Evolutionary conservation across 192 early-diverging fungal species (phyloP), one percentile per base, ranked within the genome.

Genomic region (Pilaira anomala): DNA sequence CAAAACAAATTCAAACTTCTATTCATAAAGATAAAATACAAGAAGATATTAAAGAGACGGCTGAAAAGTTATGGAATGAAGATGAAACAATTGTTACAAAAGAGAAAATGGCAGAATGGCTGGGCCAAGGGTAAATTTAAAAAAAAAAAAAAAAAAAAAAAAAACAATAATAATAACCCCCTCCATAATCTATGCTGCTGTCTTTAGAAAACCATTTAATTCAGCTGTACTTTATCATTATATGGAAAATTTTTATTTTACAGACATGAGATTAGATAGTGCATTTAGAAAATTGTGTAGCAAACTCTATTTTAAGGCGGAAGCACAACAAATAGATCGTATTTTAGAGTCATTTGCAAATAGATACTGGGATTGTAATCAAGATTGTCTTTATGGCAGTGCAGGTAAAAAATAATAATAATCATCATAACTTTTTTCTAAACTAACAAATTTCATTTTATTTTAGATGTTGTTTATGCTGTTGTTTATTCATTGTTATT

Each of bases 241-340:
- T 71, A 89, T 98, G 78, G 68, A 79, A 11, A 75, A 81, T 71
- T 95, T 88, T 77, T 85, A 91, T 65, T 95, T 93, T 66, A 41
- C 60, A 3, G 80, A 78, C 40, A 73, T 84, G 64, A 77, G 83
- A 25, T 76, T 97, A n/a, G 93, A 96, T 63, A 73, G 80, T 63
- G 89, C 89, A 18, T 89, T 96, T 59, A 84, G 85, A 76, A 56
- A 63, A 28, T 67, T 98, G 58, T 93, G 93, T 65, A 77, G 78
- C 49, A 89, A 91, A 41, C 79, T 96, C 0, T 85, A 85, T 26
- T 76, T 98, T 55, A 90, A 88, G 58, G 96, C 90, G 18, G 96
- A 98, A 73, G 86, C 95, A 13, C 96, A 98, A 73, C 83, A 91
- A 46, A 87, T 98, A 30, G 94, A 94, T 72, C 84, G 96, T 22